Conservation (phyloP, 257 asterid genomes). For the Ajuga chamaepitys region DNA sequence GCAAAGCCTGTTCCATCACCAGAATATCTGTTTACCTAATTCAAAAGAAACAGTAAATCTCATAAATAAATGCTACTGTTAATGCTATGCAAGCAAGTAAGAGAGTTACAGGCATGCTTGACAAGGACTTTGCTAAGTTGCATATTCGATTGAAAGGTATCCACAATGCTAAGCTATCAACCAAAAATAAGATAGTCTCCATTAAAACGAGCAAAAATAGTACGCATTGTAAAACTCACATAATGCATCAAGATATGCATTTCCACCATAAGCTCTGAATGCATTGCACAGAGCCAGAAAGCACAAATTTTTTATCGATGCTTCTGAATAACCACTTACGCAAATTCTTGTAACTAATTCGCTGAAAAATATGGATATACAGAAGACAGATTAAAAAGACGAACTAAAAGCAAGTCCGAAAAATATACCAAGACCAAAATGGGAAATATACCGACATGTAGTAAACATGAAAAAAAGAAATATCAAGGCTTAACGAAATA, state of each 20-base stretch:
- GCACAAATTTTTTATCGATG: too few species aligned
- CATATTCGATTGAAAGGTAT: not conserved
- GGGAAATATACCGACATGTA: too few species aligned
- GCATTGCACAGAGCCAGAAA: too few species aligned
- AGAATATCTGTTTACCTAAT: not conserved
- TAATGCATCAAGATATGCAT: too few species aligned
- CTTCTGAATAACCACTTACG: too few species aligned
- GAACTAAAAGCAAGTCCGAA: too few species aligned
- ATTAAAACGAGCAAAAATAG: not conserved
- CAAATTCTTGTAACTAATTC: not conserved
- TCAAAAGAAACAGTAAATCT: not conserved
- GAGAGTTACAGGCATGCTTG: not conserved
- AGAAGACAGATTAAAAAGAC: not conserved
- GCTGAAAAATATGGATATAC: not conserved
- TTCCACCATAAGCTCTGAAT: too few species aligned
- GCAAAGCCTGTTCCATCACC: not conserved
- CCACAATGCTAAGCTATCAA: not conserved
- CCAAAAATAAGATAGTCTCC: not conserved
- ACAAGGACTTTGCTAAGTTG: not conserved
- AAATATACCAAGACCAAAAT: too few species aligned
- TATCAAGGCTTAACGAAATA: too few species aligned
- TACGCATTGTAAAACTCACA: too few species aligned
- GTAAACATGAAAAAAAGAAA: too few species aligned
- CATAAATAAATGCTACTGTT: not conserved
- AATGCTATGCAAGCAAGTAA: not conserved